Conservation (phyloP, 495 filamentous ascomycete species). For the Hypoxylon cercidicola region DNA sequence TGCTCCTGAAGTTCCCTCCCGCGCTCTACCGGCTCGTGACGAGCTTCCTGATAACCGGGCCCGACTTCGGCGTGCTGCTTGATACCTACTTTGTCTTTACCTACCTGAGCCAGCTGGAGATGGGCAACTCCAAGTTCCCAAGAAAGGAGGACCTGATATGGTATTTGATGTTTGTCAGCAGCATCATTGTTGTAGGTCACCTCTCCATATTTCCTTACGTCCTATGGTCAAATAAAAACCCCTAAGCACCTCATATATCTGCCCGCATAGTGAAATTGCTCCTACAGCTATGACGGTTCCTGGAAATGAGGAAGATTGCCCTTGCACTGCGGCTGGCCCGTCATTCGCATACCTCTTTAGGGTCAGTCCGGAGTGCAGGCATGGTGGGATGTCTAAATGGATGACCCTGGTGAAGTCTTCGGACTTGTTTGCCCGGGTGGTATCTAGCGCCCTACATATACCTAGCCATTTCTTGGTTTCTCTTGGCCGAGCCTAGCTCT, state of each 20-base stretch:
- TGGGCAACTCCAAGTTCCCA: conserved; percentile 51
- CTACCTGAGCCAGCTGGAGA: conserved; percentile 58
- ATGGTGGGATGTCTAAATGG: conserved; percentile 91
- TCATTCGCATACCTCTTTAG: conserved; percentile 83
- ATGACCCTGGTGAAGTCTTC: conserved; percentile 75
- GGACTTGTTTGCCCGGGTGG: conserved; percentile 72
- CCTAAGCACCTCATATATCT: conserved; percentile 82
- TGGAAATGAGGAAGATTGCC: conserved; percentile 97
- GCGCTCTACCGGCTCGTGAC: conserved; percentile 67
- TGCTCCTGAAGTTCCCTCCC: conserved; percentile 72
- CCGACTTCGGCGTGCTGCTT: conserved; percentile 71
- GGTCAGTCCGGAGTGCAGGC: conserved; percentile 78
- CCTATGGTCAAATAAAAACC: conserved; percentile 13
- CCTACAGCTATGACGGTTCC: conserved; percentile 88
- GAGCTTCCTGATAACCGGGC: conserved; percentile 76
- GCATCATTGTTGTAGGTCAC: conserved; percentile 58
- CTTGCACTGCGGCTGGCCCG: conserved; percentile 75
- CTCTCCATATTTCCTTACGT: not conserved
- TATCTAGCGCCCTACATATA: conserved; percentile 90
- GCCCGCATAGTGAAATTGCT: conserved; percentile 86
- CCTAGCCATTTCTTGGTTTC: conserved; percentile 22
- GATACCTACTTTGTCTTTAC: conserved; percentile 78
- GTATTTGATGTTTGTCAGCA: conserved; percentile 58
- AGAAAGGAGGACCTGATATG: conserved; percentile 59
- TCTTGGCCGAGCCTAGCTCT: conserved; percentile 16